Evolutionary conservation across 2,329 filamentous ascomycete species (phyloP).

Genomic region (Beauveria asiatica): DNA sequence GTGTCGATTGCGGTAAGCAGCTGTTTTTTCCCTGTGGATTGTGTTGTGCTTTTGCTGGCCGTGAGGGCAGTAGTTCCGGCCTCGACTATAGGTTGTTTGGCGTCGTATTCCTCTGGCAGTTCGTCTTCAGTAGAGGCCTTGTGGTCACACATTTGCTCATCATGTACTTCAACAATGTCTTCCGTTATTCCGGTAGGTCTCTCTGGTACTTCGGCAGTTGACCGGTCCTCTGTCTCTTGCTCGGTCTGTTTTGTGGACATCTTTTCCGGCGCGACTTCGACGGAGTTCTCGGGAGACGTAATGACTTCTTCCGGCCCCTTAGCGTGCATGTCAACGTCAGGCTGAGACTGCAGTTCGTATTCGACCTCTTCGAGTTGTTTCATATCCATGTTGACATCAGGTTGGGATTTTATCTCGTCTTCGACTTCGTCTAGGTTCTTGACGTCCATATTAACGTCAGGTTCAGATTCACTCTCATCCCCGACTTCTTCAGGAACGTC

Average conservation of each 20-base stretch:
- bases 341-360: neutral
- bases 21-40: neutral
- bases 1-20: neutral
- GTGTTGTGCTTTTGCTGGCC: neutral
- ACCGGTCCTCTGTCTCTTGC: neutral
- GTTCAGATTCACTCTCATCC: neutral
- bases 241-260: neutral
- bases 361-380: neutral
- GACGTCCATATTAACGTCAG: neutral
- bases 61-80: neutral
- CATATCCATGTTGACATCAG: neutral
- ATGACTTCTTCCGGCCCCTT: conserved; percentile 1
- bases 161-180: neutral
- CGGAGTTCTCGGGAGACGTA: neutral
- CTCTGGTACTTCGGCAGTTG: neutral
- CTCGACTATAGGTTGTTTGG: neutral
- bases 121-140: neutral
- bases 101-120: neutral
- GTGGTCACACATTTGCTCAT: neutral
- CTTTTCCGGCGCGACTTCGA: neutral
- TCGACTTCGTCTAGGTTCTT: neutral
- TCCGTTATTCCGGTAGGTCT: neutral
- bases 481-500: neutral
- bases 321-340: conserved; percentile 3
- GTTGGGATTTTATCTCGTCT: neutral